Conservation (phyloP, 2,329 filamentous ascomycete genomes). For the Pseudocercospora pini-densiflorae region DNA sequence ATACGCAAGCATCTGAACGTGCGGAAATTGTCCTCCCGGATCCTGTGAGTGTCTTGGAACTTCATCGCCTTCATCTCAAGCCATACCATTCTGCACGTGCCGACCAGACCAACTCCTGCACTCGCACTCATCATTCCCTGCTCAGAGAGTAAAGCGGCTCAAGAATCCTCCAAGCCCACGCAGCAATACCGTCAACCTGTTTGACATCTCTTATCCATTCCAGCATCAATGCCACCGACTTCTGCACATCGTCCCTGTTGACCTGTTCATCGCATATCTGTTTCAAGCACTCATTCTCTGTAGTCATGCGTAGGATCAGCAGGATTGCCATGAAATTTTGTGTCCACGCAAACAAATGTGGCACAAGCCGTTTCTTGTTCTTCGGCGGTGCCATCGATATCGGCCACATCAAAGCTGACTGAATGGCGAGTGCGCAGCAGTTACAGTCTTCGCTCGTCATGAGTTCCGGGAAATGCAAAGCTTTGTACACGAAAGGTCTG, state of each 20-base stretch:
- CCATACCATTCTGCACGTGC: no score
- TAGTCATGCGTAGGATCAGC: slow-evolving; percentile 60
- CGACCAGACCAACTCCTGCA: background rate
- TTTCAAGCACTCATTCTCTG: slow-evolving; percentile 56
- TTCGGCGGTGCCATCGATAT: slow-evolving; percentile 62
- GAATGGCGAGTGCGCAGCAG: slow-evolving; percentile 61
- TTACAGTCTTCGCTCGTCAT: slow-evolving; percentile 60
- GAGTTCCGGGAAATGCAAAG: slow-evolving; percentile 60
- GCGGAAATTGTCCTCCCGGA: background rate
- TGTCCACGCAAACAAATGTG: slow-evolving; percentile 65
- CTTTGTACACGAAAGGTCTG: slow-evolving; percentile 64
- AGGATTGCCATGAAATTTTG: slow-evolving; percentile 65
- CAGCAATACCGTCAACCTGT: slow-evolving; percentile 58
- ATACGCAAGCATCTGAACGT: background rate
- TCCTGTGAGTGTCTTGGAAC: no score
- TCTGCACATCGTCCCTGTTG: slow-evolving; percentile 51
- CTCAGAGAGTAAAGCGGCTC: slow-evolving; percentile 47
- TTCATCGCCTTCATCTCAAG: no score
- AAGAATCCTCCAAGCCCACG: slow-evolving; percentile 61
- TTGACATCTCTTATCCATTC: slow-evolving; percentile 65
- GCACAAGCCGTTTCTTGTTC: slow-evolving; percentile 62
- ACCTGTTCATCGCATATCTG: slow-evolving; percentile 58
- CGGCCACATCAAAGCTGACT: slow-evolving; percentile 64
- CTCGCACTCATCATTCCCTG: background rate
- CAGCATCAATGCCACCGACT: slow-evolving; percentile 59